Evolutionary conservation across 805 yeast species (phyloP), one percentile per base, ranked within the genome.

Genomic region (Candida yuanshanica): DNA sequence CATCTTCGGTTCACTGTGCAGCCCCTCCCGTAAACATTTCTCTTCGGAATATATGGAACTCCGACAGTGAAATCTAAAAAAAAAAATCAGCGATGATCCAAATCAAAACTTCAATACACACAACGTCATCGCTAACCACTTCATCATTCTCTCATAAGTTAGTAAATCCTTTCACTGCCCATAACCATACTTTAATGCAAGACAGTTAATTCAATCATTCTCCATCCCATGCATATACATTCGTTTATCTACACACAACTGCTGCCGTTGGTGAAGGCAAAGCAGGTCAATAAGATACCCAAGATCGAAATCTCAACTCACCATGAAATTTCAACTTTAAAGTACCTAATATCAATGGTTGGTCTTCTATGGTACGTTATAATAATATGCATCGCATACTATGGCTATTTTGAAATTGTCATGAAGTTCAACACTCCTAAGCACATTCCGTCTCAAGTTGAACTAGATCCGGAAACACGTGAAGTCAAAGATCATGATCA

Each of bases 401-500:
- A 47, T 22, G 60, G 60, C 4, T 52, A 50, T 35, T 24, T 37
- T 6, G 60, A 56, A 39, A 55, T 56, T 32, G 33, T 40, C 32
- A n/a, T 36, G 7, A 52, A 51, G 38, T 52, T 55, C 41, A 46
- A 38, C 27, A 38, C 39, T 11, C 33, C 47, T 10, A 56, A 53
- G 38, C 32, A 26, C 7, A 36, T 16, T 7, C 58, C 58, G 1
- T 12, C 9, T 23, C 26, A 44, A 7, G 31, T 45, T 10, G 16
- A 23, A 3, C 2, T 48, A 13, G 42, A 46, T 32, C n/a, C 17
- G 4, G 35, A 39, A 29, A 23, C 32, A 10, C 24, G 37, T 12
- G 26, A 35, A 16, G 43, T 46, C 2, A 13, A 31, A 1, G 50
- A 48, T 4, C 48, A 47, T 4, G 69, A 69, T 1, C 65, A 69